Evolutionary conservation across 2,329 filamentous ascomycete genomes (phyloP).

Genomic region (Metarhizium humberi): DNA sequence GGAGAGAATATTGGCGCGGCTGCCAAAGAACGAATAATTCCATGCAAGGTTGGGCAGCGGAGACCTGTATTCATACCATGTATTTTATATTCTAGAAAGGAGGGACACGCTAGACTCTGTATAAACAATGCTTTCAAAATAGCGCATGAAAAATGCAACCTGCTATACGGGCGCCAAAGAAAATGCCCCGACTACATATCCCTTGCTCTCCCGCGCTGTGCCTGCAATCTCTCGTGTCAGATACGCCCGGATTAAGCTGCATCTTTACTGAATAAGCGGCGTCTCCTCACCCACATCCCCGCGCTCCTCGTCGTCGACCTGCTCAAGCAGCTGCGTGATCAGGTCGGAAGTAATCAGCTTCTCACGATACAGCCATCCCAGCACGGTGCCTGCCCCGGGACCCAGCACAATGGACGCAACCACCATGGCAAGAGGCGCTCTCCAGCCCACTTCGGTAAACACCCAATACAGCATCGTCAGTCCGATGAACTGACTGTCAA

Average conservation of each 20-base stretch:
- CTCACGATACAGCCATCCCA: slow-evolving; percentile 31
- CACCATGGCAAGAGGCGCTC: slow-evolving; percentile 23
- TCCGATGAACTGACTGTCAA: slow-evolving; percentile 35
- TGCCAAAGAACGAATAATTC: slow-evolving; percentile 11
- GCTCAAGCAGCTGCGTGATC: slow-evolving; percentile 9
- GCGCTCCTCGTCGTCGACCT: slow-evolving; percentile 8
- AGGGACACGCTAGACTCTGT: slow-evolving; percentile 5
- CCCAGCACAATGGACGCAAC: slow-evolving; percentile 22
- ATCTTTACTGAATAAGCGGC: slow-evolving; percentile 20
- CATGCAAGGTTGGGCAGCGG: background rate
- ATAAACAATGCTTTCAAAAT: slow-evolving; percentile 6
- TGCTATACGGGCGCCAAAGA: background rate
- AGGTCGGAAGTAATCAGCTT: slow-evolving; percentile 18
- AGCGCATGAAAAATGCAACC: background rate
- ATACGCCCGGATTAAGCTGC: background rate
- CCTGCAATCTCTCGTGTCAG: background rate
- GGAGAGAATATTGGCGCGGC: slow-evolving; percentile 57
- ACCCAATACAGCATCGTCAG: slow-evolving; percentile 45
- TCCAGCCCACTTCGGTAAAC: slow-evolving; percentile 39
- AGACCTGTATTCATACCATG: slow-evolving; percentile 10
- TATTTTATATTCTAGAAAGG: slow-evolving; percentile 12
- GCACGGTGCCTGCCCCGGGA: slow-evolving; percentile 27
- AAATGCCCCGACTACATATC: background rate
- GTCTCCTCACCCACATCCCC: slow-evolving; percentile 20
- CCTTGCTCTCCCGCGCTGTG: background rate